Evolutionary conservation across 139 green algal genomes (phyloP), one percentile per base, ranked within the genome.

Genomic region (Tetradesmus lagerheimii): DNA sequence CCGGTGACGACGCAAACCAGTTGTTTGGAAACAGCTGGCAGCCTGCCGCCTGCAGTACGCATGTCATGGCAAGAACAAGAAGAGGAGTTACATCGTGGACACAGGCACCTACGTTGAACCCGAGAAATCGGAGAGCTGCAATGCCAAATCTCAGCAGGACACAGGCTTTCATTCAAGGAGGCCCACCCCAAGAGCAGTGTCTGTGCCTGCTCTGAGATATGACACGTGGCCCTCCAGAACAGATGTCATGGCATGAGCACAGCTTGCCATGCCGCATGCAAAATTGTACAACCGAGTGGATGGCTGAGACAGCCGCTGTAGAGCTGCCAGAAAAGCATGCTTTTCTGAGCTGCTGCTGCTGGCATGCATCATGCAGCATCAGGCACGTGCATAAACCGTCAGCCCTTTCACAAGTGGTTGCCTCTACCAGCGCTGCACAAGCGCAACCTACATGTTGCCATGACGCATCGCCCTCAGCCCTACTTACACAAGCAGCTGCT

Each of bases 21-120:
- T 57, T 34, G 79, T 91, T 91, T 12, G 87, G 87, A 23, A 87
- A 91, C 34, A 87, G 29, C 50, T 80, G 76, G 25, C 27, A 43
- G 11, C 41, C 39, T 25, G 37, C 11, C 0, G 38, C 53, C 77
- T 89, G 45, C 38, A 74, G 37, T 2, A 20, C 67, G 11, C n/a
- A n/a, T 47, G 18, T 43, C 45, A 86, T 23, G 39, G 27, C 41
- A 84, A n/a, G n/a, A n/a, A n/a, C n/a, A n/a, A n/a, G n/a, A n/a
- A n/a, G n/a, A n/a, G n/a, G n/a, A n/a, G n/a, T n/a, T n/a, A n/a
- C n/a, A n/a, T n/a, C n/a, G n/a, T n/a, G n/a, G n/a, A n/a, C n/a
- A n/a, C n/a, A n/a, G n/a, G n/a, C n/a, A n/a, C n/a, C n/a, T n/a
- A n/a, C n/a, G n/a, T n/a, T n/a, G n/a, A n/a, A n/a, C n/a, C n/a